Percentiles rank a stretch among this genome's conserved stretches.
Evolutionary conservation across 2,329 filamentous ascomycete genomes (phyloP).

Genomic region (Leptosphaerulina australis): DNA sequence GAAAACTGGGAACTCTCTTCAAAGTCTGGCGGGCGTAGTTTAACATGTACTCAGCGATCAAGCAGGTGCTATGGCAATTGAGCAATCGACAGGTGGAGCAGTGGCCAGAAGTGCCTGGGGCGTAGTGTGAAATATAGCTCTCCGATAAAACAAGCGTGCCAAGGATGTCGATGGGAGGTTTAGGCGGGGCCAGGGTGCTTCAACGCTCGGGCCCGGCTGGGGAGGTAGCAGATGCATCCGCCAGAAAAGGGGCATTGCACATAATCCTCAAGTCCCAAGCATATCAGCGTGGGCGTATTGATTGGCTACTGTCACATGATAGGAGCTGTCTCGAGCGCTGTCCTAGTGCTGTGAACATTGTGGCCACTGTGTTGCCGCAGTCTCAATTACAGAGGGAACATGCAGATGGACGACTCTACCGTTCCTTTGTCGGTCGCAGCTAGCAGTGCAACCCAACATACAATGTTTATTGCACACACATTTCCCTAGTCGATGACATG

Average conservation of each 20-base stretch:
- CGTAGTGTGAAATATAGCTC: conserved; percentile 32
- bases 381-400: conserved; percentile 10
- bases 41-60: conserved; percentile 44
- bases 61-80: conserved; percentile 25
- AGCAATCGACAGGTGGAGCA: conserved; percentile 21
- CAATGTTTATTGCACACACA: conserved; percentile 14
- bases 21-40: conserved; percentile 48
- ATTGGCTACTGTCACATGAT: conserved; percentile 25
- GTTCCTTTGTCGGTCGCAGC: conserved; percentile 18
- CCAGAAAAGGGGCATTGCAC: conserved; percentile 35
- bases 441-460: conserved; percentile 28
- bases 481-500: conserved; percentile 21
- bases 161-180: conserved; percentile 31
- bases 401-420: conserved; percentile 22
- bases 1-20: conserved; percentile 51
- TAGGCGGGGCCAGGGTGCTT: conserved; percentile 17
- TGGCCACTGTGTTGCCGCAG: conserved; percentile 16
- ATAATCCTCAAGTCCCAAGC: conserved; percentile 5
- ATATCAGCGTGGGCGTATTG: conserved; percentile 26
- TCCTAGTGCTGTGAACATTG: conserved; percentile 3
- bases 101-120: conserved; percentile 24
- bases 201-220: conserved; percentile 14
- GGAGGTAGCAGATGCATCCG: conserved; percentile 16
- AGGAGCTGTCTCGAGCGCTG: conserved; percentile 16
- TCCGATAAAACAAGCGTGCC: conserved; percentile 33